These are phyloP conservation scores for Isoetes taiwanensis DNA, from an alignment of 75 land plant genomes.

Conservation along the genomic window DNA sequence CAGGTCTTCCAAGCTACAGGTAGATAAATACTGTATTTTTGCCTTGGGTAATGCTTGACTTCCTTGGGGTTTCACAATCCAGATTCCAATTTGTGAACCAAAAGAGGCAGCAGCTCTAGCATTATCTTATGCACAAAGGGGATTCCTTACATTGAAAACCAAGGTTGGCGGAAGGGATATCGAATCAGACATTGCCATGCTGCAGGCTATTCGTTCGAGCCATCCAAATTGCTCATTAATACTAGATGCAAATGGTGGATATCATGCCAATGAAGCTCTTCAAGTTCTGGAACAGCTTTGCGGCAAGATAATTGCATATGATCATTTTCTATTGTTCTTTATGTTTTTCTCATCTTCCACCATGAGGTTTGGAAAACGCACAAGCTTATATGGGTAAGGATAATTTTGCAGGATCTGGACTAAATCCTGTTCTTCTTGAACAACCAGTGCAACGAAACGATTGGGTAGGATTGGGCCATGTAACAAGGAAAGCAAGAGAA, in stretches of 20 bases:
- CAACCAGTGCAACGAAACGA: slow-evolving; percentile 75
- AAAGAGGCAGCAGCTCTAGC: slow-evolving; percentile 60
- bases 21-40: neutral
- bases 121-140: slow-evolving; percentile 33
- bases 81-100: slow-evolving; percentile 71
- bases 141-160: slow-evolving; percentile 60
- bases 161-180: slow-evolving; percentile 60
- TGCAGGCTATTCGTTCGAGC: slow-evolving; percentile 40
- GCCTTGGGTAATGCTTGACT: neutral
- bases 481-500: slow-evolving; percentile 39
- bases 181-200: slow-evolving; percentile 42
- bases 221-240: slow-evolving; percentile 62
- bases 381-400: neutral
- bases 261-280: slow-evolving; percentile 45
- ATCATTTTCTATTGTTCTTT: neutral
- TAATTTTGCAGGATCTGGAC: slow-evolving; percentile 36
- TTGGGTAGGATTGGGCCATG: slow-evolving; percentile 64
- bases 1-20: neutral
- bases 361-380: neutral
- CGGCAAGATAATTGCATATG: slow-evolving; percentile 24
- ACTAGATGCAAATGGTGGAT: slow-evolving; percentile 79
- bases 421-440: slow-evolving; percentile 66
- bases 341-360: neutral
- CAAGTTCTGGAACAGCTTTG: slow-evolving; percentile 63
- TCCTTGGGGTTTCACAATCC: slow-evolving; percentile 3